Evolutionary conservation across 2,329 filamentous ascomycete species (phyloP).

Genomic region (Zalaria obscura): DNA sequence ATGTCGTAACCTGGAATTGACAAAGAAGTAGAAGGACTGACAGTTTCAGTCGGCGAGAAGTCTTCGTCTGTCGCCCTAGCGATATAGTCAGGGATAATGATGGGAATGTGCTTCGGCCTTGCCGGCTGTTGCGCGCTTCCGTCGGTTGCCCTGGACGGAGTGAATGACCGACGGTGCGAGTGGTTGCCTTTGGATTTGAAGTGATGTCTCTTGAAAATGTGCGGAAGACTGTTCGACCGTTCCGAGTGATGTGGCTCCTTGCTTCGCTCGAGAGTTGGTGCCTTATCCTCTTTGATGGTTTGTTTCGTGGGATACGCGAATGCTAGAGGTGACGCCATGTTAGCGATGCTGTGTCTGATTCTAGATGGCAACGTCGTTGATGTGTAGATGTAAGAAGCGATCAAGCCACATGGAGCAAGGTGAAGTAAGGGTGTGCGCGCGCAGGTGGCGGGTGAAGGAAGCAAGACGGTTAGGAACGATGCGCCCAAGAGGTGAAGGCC

Average conservation of each 20-base stretch:
- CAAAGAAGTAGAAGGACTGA: too few species aligned
- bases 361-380: too few species aligned
- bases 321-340: neutral
- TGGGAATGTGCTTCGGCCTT: slow-evolving; percentile 28
- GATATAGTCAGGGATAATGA: slow-evolving; percentile 26
- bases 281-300: neutral
- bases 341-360: neutral
- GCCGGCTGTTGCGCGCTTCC: slow-evolving; percentile 1
- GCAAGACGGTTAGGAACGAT: too few species aligned
- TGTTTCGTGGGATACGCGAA: neutral
- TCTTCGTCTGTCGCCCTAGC: neutral
- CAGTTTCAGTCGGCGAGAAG: neutral
- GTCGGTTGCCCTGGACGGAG: neutral
- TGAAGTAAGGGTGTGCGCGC: too few species aligned
- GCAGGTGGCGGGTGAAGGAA: too few species aligned
- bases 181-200: too few species aligned
- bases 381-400: too few species aligned
- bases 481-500: too few species aligned
- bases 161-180: neutral
- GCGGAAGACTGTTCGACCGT: neutral
- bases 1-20: too few species aligned
- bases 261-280: too few species aligned
- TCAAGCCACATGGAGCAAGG: too few species aligned
- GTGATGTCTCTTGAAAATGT: neutral
- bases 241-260: neutral